These are phyloP conservation scores for Butyriboletus appendiculatus DNA, from an alignment of 1,284 basidiomycete species.

Conservation along the genomic window DNA sequence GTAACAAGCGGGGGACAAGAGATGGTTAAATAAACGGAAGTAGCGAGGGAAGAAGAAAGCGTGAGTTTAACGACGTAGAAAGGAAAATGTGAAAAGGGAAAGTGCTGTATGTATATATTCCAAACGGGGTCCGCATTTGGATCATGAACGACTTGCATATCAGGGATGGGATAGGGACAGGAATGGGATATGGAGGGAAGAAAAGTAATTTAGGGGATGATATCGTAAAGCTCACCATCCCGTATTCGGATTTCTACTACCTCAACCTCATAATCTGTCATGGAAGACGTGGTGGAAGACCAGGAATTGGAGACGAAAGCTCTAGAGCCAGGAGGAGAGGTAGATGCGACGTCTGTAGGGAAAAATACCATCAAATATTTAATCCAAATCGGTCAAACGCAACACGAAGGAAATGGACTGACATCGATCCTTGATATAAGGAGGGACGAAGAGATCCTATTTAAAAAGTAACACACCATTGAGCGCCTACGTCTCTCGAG, in stretches of 20 bases:
- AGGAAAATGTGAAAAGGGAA: conserved; percentile 2
- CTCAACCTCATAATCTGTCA: conserved; percentile 74
- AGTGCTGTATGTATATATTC: conserved; percentile 14
- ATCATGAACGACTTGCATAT: conserved; percentile 13
- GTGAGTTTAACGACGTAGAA: conserved; percentile 9
- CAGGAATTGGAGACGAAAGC: conserved; percentile 68
- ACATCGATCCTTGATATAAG: conserved; percentile 88
- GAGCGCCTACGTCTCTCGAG: conserved; percentile 1
- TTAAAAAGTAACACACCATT: not conserved
- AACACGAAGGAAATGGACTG: conserved; percentile 38
- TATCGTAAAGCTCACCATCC: conserved; percentile 71
- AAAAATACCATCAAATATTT: not conserved
- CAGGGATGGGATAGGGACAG: conserved; percentile 3
- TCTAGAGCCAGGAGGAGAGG: conserved; percentile 68
- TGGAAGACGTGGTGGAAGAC: conserved; percentile 63
- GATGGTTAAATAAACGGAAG: not conserved
- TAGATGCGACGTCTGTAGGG: conserved; percentile 70
- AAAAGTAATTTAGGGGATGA: conserved; percentile 57
- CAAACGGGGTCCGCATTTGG: conserved; percentile 11
- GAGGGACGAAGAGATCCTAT: conserved; percentile 79
- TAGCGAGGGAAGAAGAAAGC: conserved; percentile 5
- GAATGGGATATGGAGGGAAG: not conserved
- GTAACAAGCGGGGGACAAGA: not conserved
- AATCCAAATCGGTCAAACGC: conserved; percentile 1
- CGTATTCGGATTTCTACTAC: conserved; percentile 81